These are phyloP conservation scores for Haematococcus sp. DNA, from an alignment of 139 green algal genomes.

Conservation along the genomic window DNA sequence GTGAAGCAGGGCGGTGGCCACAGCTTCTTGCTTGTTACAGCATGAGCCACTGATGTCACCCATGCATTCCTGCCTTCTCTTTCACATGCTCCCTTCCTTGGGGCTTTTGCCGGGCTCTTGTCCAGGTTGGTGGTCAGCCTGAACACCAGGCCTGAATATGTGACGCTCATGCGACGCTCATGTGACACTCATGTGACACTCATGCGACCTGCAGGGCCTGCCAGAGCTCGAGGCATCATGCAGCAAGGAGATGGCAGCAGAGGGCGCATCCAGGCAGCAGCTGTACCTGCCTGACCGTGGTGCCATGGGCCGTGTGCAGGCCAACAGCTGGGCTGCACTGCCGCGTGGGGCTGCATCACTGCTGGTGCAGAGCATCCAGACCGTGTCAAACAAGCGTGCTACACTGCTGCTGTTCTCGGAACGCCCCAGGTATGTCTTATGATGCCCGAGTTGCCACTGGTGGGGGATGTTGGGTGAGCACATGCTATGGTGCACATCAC, in stretches of 20 bases:
- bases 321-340: conserved; percentile 18
- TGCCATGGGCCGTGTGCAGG: conserved; percentile 13
- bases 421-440: conserved; percentile 35
- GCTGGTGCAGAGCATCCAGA: conserved; percentile 27
- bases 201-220: not conserved
- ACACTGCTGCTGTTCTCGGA: conserved; percentile 61
- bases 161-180: too few species aligned
- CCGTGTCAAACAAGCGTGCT: conserved; percentile 2
- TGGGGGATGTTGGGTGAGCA: too few species aligned
- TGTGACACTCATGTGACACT: not conserved
- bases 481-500: too few species aligned
- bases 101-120: too few species aligned
- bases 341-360: conserved; percentile 31
- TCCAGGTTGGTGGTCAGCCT: too few species aligned
- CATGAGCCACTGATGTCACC: not conserved
- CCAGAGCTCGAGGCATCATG: not conserved
- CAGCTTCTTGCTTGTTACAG: too few species aligned
- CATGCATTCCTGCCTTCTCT: too few species aligned
- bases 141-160: too few species aligned
- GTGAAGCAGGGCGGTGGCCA: not conserved
- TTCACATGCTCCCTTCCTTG: too few species aligned
- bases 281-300: conserved; percentile 39
- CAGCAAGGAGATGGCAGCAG: not conserved
- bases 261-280: not conserved
- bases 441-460: too few species aligned